Evolutionary conservation across 2,329 filamentous ascomycete species (phyloP), one percentile per base, ranked within the genome.

Genomic region (Hymenotorrendiella dingleyae): DNA sequence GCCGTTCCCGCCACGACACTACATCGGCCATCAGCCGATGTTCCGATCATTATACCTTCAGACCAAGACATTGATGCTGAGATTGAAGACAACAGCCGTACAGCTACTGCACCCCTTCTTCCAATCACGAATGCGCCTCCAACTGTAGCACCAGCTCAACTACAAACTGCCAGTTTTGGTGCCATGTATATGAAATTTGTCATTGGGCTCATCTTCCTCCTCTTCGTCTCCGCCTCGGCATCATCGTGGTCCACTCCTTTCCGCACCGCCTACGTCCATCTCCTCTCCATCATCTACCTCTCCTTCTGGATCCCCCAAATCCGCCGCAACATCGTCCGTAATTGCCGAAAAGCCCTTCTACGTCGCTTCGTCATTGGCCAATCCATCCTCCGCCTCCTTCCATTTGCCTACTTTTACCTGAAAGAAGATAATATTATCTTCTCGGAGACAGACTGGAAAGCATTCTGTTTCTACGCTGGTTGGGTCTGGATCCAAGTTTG

Each of bases 261-360:
- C 30, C 76, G 80, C 26, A 67, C 71, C 19, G 58, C 68, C 38
- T 82, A 82, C 60, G 68, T 78, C 55, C 78, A 90, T 59, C 50
- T 72, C 3, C 67, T 94, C 17, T 73, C 78, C 2, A 79, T 91
- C 55, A 52, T 76, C 40, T 96, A 96, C 61, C 76, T 96, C 33
- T 95, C 90, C 16, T 82, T 96, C 60, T 97, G 91, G 91, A 61
- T 82, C 1, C 91, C 93, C 0, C 93, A 98, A 62, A 94, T 97
- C 53, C 78, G 85, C 59, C 86, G 93, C 49, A 98, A 98, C 62
- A 73, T 85, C 40, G 80, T 86, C 64, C 86, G 91, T 41, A 96
- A 96, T 65, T 95, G 89, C 63, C 86, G 90, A 29, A 86, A 86
- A 56, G 90, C 91, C 1, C 72, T 97, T n/a, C 76, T 82, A 3